Percentiles rank a stretch among this genome's conserved stretches.
Conservation (phyloP, 768 basidiomycete genomes). For the Amanita subjunquillea region DNA sequence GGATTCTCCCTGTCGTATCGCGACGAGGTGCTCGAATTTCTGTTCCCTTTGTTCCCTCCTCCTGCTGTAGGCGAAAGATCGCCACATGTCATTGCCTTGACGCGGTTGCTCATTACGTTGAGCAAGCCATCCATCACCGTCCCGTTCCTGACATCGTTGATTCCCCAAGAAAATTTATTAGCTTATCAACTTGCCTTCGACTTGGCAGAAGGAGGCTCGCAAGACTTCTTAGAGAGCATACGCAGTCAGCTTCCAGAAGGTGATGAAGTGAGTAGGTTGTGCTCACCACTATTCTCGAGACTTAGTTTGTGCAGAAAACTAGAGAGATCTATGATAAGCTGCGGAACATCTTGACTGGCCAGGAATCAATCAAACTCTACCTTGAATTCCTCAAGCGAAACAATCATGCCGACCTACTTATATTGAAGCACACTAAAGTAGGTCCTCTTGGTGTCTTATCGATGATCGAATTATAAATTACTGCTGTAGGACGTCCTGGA, state of each 20-base stretch:
- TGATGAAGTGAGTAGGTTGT: slow-evolving; percentile 36
- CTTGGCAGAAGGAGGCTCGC: slow-evolving; percentile 85
- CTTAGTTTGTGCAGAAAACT: slow-evolving; percentile 32
- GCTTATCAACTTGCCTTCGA: slow-evolving; percentile 97
- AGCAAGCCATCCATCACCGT: slow-evolving; percentile 74
- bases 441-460: neutral
- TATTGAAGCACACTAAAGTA: slow-evolving; percentile 90
- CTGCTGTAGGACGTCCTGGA: slow-evolving; percentile 73
- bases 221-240: slow-evolving; percentile 82
- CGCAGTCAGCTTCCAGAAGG: slow-evolving; percentile 60
- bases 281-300: neutral
- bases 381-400: slow-evolving; percentile 93
- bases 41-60: slow-evolving; percentile 80
- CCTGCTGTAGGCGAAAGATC: slow-evolving; percentile 63
- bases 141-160: slow-evolving; percentile 59
- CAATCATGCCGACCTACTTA: slow-evolving; percentile 85
- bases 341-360: slow-evolving; percentile 77
- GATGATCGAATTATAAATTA: slow-evolving; percentile 3
- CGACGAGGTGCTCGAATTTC: slow-evolving; percentile 67
- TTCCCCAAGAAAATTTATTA: slow-evolving; percentile 60
- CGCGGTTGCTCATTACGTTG: slow-evolving; percentile 83
- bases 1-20: slow-evolving; percentile 82
- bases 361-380: slow-evolving; percentile 86
- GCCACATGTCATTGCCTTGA: slow-evolving; percentile 70
- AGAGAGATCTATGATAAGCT: slow-evolving; percentile 64